phyloP scores from a whole-genome alignment of 192 early-diverging fungal genomes.

The Allomyces macrogynus region DNA sequence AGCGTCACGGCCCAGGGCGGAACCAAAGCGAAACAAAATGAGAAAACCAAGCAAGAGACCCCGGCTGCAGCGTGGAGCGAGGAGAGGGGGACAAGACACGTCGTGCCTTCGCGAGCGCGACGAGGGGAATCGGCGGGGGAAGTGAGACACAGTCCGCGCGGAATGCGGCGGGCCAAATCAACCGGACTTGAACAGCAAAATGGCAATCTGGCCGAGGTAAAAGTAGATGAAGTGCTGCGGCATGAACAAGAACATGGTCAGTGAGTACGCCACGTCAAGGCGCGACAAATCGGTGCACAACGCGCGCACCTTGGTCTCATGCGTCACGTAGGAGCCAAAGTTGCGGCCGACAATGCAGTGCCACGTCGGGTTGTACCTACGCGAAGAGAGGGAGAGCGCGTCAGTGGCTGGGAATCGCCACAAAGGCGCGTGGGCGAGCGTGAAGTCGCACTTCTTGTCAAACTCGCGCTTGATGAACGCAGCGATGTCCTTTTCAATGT shows the following conservation, averaged over 20 bases:
- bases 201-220: slow-evolving; percentile 82
- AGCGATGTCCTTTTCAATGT: slow-evolving; percentile 96
- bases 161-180: slow-evolving; percentile 14
- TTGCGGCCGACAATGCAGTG: slow-evolving; percentile 96
- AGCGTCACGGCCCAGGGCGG: too few species aligned
- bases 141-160: too few species aligned
- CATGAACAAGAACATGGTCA: neutral
- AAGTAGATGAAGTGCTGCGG: slow-evolving; percentile 85
- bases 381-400: neutral
- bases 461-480: slow-evolving; percentile 95
- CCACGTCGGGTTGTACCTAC: slow-evolving; percentile 62
- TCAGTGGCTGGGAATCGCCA: neutral
- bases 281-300: neutral
- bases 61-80: too few species aligned
- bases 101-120: too few species aligned
- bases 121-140: too few species aligned
- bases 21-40: too few species aligned
- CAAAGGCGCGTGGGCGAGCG: too few species aligned
- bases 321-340: slow-evolving; percentile 98
- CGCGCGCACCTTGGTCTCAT: slow-evolving; percentile 50
- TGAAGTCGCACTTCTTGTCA: slow-evolving; percentile 63
- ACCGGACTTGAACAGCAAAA: slow-evolving; percentile 83
- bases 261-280: neutral
- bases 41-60: too few species aligned
- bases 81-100: too few species aligned